Conservation (phyloP, 129 eudicot genomes). For the Cynara cardunculus region DNA sequence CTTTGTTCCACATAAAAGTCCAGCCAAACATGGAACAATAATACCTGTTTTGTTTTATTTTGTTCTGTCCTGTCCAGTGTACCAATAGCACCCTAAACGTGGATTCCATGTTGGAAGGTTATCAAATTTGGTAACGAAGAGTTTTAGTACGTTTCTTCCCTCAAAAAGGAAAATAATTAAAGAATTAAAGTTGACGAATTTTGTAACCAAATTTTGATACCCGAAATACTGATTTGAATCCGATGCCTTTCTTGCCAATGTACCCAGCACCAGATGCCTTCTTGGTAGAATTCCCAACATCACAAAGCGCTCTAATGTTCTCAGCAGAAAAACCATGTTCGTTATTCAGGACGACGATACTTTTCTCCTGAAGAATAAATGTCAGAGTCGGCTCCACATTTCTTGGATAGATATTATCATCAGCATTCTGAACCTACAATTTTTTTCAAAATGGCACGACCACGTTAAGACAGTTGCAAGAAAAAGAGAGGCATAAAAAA, state of each 20-base stretch:
- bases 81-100: too few species aligned
- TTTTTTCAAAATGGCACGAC: background rate
- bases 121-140: background rate
- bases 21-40: too few species aligned
- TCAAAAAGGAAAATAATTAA: background rate
- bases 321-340: conserved; percentile 73
- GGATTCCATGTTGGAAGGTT: background rate
- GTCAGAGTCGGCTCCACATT: conserved; percentile 73
- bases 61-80: too few species aligned
- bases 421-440: conserved; percentile 88
- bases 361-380: conserved; percentile 59
- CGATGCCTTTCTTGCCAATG: conserved; percentile 97
- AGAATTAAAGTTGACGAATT: background rate
- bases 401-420: conserved; percentile 70
- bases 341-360: conserved; percentile 70
- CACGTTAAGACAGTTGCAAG: background rate
- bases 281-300: conserved; percentile 94
- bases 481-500: background rate
- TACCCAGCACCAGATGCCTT: conserved; percentile 75
- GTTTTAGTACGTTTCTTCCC: background rate
- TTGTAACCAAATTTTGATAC: conserved; percentile 30
- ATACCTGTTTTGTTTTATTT: too few species aligned
- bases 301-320: conserved; percentile 93
- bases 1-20: too few species aligned
- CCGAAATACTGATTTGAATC: conserved; percentile 98